Evolutionary conservation across 805 yeast species (phyloP), one percentile per base, ranked within the genome.

Genomic region (Pichia exigua): DNA sequence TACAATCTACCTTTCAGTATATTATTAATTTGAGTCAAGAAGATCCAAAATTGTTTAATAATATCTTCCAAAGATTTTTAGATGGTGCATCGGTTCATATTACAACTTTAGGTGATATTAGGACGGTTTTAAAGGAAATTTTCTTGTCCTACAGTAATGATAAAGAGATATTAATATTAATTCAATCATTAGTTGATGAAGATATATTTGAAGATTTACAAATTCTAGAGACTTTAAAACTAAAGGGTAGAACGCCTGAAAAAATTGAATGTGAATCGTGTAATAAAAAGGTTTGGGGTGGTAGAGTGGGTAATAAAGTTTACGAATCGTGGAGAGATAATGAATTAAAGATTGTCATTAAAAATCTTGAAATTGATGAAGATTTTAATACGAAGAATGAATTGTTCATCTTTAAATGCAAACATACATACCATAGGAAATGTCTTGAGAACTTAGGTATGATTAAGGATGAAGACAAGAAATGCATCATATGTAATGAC

Each of bases 221-320:
- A 13, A 56, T 60, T 2, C 67, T 84, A 12, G 70, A 76, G 13
- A 54, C 59, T 2, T 69, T 72, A 35, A 70, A 76, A 22, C 57
- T 72, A 0, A 65, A 69, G 39, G 97, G 97, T 0, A 85, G 95
- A 89, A 71, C 82, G 0, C 57, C 73, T 1, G 69, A 67, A 27
- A 69, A 70, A 27, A 70, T 74, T 39, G 79, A 75, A 46, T 91
- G 97, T 65, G 85, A 85, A 38, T 78, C 84, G 0, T 91, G 97
- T 65, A 91, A 88, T 1, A 81, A 81, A 55, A 70, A 70, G 21
- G 68, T 90, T 35, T 83, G 90, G 82, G 96, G 97, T 0, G 64
- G 78, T 1, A 79, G 80, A 1, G 62, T 85, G 2, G 69, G 74
- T 24, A 69, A 78, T 2, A 72, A 68, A 10, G 72, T 76, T 41